Base-by-base conservation (phyloP, 257 asterid species). In the Penstemon newberryi region DNA sequence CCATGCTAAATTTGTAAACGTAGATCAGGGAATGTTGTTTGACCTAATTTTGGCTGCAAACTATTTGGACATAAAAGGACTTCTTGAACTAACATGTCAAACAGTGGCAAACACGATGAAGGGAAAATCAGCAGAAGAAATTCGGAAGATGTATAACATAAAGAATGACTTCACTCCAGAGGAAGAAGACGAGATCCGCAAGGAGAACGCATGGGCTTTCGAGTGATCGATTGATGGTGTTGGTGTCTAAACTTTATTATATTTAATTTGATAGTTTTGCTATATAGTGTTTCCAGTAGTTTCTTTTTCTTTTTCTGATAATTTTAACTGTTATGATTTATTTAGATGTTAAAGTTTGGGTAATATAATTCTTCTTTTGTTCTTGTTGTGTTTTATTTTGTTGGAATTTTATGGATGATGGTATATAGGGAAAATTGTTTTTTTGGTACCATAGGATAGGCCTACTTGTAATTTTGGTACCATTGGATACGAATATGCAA, bases 151-250 rank as follows among this genome's bases (percentile, higher is more conserved):
- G 0, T 87, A 86, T 78, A 78, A 85, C 81, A 81, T 89, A 57
- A 72, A 78, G 79, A 84, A 89, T 18, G 89, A 89, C 52, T 83
- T 80, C 67, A 80, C 86, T 3, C 88, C 93, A 0, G 87, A 81
- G 69, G 94, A 89, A 59, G 94, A 86, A 40, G 89, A 80, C 70
- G 87, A 85, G 76, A 81, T 89, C 37, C 80, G 88, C 42, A 79
- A 85, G 75, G 91, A 86, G 84, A 81, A 89, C 37, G 81, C 83
- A 0, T 89, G 94, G 94, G 87, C 87, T 3, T 86, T 84, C 11
- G 87, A 85, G 78, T 86, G 88, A 86, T 12, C 13, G 51, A 13
- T 15, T 0, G 18, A 15, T 15, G 18, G 18, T 15, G 18, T 15
- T n/a, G 56, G 6, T 70, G 43, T 25, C 33, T 25, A 25, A 25